These are phyloP conservation scores for Kodamaea nitidulidarum DNA, from an alignment of 805 yeast species.

Conservation along the genomic window DNA sequence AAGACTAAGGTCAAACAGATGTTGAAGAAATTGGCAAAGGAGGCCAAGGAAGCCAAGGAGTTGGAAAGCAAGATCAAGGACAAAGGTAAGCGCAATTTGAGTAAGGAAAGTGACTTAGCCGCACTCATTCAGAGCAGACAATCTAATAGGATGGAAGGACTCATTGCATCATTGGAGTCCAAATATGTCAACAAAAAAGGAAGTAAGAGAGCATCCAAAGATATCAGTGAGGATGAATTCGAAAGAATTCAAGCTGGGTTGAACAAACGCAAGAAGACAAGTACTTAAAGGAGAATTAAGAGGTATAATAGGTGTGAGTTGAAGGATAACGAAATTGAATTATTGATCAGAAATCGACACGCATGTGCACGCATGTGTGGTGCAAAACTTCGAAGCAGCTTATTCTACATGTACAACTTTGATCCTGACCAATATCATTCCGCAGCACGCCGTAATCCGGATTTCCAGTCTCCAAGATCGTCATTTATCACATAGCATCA, in stretches of 20 bases:
- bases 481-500: background rate
- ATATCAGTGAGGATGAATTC: slow-evolving; percentile 50
- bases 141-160: slow-evolving; percentile 38
- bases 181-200: slow-evolving; percentile 45
- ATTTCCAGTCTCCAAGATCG: no score
- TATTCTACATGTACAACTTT: no score
- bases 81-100: slow-evolving; percentile 27
- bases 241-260: slow-evolving; percentile 38
- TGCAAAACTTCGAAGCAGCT: no score
- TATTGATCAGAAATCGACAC: no score
- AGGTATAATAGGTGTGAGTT: background rate
- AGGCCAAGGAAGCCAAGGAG: slow-evolving; percentile 60
- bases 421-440: no score
- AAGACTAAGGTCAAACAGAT: slow-evolving; percentile 45
- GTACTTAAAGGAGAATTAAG: background rate
- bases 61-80: slow-evolving; percentile 37
- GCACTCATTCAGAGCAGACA: slow-evolving; percentile 49
- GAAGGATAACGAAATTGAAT: no score
- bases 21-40: slow-evolving; percentile 51
- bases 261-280: slow-evolving; percentile 3
- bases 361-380: no score
- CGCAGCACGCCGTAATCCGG: no score
- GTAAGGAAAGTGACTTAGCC: slow-evolving; percentile 39
- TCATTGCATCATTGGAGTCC: slow-evolving; percentile 45
- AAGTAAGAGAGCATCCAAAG: slow-evolving; percentile 31